These are phyloP conservation scores for Glutinoglossum americanum DNA, from an alignment of 495 filamentous ascomycete genomes.

Conservation along the genomic window DNA sequence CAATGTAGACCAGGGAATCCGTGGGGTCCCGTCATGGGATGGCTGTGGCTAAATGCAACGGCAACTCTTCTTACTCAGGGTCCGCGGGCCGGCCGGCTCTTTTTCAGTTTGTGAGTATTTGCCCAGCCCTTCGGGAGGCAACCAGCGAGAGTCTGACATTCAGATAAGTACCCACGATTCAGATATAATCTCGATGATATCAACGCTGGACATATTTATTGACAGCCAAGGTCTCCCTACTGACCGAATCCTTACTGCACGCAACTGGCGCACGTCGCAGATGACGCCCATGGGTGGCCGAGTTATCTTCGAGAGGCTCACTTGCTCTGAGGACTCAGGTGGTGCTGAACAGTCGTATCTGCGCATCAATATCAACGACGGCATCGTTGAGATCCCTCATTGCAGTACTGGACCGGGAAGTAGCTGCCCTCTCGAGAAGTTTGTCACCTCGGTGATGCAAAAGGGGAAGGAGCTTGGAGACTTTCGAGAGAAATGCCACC, in stretches of 20 bases:
- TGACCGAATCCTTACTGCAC: constrained; percentile 18
- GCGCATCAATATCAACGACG: constrained; percentile 37
- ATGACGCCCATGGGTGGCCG: constrained; percentile 37
- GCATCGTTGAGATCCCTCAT: constrained; percentile 27
- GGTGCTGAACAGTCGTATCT: constrained; percentile 16
- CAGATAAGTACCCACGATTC: constrained; percentile 33
- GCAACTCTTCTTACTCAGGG: constrained; percentile 26
- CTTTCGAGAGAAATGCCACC: constrained; percentile 22
- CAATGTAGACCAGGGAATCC: constrained; percentile 28
- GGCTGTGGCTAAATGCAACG: constrained; percentile 41
- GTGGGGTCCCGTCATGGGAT: constrained; percentile 35
- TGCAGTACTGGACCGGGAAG: constrained; percentile 29
- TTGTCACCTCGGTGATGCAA: constrained; percentile 20
- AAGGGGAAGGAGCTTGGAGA: constrained; percentile 17
- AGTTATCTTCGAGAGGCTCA: constrained; percentile 31
- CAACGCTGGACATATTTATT: constrained; percentile 30
- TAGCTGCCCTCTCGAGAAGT: constrained; percentile 28
- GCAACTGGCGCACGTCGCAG: constrained; percentile 32
- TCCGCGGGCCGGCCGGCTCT: constrained; percentile 26
- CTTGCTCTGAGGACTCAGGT: constrained; percentile 12
- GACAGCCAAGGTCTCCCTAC: constrained; percentile 22
- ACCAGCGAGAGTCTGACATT: neutral
- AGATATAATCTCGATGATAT: constrained; percentile 33
- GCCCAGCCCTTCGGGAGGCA: neutral
- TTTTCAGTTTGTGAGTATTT: constrained; percentile 33